These are phyloP conservation scores for Salisapilia sapeloensis DNA, from an alignment of 352 stramenopile species.

Conservation along the genomic window DNA sequence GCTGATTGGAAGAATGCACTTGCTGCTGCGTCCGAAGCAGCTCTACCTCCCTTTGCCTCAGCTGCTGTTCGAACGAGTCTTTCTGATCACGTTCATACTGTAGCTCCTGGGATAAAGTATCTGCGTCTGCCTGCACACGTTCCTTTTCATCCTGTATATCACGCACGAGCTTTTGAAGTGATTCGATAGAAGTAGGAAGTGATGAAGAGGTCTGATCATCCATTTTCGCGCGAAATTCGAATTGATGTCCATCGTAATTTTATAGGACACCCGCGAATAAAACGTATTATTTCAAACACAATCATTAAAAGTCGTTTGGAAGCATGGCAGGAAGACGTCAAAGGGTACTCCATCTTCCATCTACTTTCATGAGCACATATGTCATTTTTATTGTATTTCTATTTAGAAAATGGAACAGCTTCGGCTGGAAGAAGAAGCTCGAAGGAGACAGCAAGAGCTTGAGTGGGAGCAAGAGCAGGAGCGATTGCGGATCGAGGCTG, in stretches of 20 bases:
- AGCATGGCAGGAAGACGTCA: neutral
- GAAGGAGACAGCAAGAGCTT: slow-evolving; percentile 22
- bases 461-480: slow-evolving; percentile 20
- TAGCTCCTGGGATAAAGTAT: slow-evolving; percentile 27
- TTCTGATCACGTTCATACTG: slow-evolving; percentile 15
- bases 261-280: slow-evolving; percentile 1
- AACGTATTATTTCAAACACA: slow-evolving; percentile 1
- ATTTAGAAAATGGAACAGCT: slow-evolving; percentile 58
- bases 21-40: slow-evolving; percentile 48
- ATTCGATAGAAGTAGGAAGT: too few relatives aligned
- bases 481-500: slow-evolving; percentile 18
- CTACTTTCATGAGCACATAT: neutral
- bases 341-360: neutral
- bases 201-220: slow-evolving; percentile 1
- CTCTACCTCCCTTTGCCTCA: slow-evolving; percentile 47
- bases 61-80: slow-evolving; percentile 29
- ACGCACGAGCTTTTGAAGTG: slow-evolving; percentile 38
- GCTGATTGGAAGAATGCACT: slow-evolving; percentile 21
- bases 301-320: neutral
- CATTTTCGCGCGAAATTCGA: slow-evolving; percentile 1
- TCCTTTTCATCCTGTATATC: slow-evolving; percentile 44
- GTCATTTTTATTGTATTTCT: neutral
- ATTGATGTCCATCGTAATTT: neutral
- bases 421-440: slow-evolving; percentile 33
- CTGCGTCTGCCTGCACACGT: slow-evolving; percentile 19